phyloP scores from a whole-genome alignment of 768 basidiomycete genomes.

The Clitopilus hobsonii region DNA sequence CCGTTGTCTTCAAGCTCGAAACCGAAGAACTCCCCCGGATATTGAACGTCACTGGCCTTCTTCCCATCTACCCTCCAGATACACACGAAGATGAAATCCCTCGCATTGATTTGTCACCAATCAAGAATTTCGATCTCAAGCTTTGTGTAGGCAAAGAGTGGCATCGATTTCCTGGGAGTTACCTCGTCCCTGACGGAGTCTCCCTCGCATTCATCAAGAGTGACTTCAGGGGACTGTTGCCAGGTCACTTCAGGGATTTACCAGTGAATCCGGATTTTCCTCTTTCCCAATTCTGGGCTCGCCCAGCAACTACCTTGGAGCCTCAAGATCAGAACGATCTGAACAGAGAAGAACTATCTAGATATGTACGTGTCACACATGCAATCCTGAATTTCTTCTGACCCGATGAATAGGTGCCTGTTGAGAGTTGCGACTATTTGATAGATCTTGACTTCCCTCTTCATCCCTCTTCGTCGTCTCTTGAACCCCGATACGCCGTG shows the following conservation, averaged over 20 bases:
- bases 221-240: slow-evolving; percentile 86
- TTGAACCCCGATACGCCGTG: slow-evolving; percentile 79
- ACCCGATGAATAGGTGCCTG: slow-evolving; percentile 69
- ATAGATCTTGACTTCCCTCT: slow-evolving; percentile 86
- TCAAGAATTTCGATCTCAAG: slow-evolving; percentile 66
- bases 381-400: too few species aligned
- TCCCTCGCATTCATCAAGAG: slow-evolving; percentile 88
- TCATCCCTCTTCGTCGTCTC: slow-evolving; percentile 45
- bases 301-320: slow-evolving; percentile 57
- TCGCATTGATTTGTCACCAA: slow-evolving; percentile 60
- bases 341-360: slow-evolving; percentile 73
- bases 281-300: slow-evolving; percentile 40
- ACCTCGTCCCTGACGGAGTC: slow-evolving; percentile 79
- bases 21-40: slow-evolving; percentile 75
- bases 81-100: slow-evolving; percentile 37
- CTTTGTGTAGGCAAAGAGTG: slow-evolving; percentile 94
- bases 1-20: slow-evolving; percentile 68
- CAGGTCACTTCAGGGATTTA: slow-evolving; percentile 67
- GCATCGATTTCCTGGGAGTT: slow-evolving; percentile 91
- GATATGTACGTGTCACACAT: slow-evolving; percentile 55
- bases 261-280: slow-evolving; percentile 16
- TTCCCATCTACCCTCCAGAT: slow-evolving; percentile 39
- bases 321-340: slow-evolving; percentile 79
- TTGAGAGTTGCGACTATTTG: slow-evolving; percentile 80
- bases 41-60: slow-evolving; percentile 65